Conservation (phyloP, 345 rosid genomes). For the Angophora floribunda region DNA sequence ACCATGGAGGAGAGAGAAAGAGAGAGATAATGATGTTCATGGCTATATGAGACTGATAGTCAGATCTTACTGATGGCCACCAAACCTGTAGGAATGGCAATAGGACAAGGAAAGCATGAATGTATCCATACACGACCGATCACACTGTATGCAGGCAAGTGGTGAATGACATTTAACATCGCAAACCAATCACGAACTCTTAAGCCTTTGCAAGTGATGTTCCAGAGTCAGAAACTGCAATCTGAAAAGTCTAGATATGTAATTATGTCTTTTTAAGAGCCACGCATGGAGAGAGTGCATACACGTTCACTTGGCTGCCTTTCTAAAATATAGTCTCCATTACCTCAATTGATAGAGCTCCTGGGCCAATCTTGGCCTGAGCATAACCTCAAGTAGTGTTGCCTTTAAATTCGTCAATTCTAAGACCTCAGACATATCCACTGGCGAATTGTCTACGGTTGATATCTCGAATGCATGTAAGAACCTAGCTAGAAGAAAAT, state of each 20-base stretch:
- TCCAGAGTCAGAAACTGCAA: neutral
- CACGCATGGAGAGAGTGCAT: neutral
- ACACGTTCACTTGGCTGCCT: neutral
- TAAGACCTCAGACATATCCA: slow-evolving; percentile 11
- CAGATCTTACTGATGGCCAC: neutral
- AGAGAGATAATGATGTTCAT: neutral
- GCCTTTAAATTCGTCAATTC: slow-evolving; percentile 4
- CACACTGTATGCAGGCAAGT: neutral
- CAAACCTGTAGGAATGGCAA: neutral
- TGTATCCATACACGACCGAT: neutral
- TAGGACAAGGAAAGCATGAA: neutral
- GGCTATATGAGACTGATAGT: neutral
- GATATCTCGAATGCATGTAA: slow-evolving; percentile 22
- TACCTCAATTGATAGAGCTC: neutral
- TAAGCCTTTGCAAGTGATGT: neutral
- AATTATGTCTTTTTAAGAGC: neutral
- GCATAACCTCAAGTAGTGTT: slow-evolving; percentile 5
- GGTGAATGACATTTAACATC: neutral
- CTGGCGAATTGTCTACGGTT: neutral
- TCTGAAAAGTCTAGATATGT: neutral
- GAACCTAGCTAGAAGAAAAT: slow-evolving; percentile 13
- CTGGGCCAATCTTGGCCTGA: slow-evolving; percentile 2
- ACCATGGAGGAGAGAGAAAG: neutral
- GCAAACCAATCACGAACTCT: neutral
- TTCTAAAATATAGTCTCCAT: neutral